Percentiles rank a stretch among this genome's conserved stretches.
Evolutionary conservation across 345 rosid species (phyloP).

Genomic region (Salix dunnii): DNA sequence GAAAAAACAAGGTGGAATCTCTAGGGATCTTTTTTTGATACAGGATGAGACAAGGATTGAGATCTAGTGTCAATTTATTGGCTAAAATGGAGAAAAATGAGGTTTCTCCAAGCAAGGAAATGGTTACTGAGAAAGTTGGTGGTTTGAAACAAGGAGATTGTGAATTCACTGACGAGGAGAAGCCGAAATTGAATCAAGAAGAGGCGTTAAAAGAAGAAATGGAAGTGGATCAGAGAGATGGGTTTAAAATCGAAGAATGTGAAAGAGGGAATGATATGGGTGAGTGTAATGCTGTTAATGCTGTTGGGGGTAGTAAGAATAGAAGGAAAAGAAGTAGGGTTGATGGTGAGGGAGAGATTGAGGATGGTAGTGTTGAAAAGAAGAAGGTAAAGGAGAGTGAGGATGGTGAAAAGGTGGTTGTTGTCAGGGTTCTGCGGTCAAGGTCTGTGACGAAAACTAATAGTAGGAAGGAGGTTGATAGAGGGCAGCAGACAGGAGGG

Average conservation of each 20-base stretch:
- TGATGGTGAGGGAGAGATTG: constrained; percentile 18
- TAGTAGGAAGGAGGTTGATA: constrained; percentile 5
- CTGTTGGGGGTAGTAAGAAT: constrained; percentile 8
- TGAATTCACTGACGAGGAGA: constrained; percentile 23
- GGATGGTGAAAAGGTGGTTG: constrained; percentile 18
- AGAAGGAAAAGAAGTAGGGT: constrained; percentile 22
- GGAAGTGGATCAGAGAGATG: constrained; percentile 13
- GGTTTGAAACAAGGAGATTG: constrained; percentile 7
- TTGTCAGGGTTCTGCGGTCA: constrained; percentile 50
- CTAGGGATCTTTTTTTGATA: constrained; percentile 14
- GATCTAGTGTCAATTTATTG: constrained; percentile 26
- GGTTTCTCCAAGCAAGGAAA: constrained; percentile 2
- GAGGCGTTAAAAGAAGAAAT: constrained; percentile 10
- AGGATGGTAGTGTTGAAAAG: constrained; percentile 21
- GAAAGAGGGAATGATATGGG: constrained; percentile 17
- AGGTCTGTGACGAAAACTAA: constrained; percentile 25
- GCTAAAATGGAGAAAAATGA: constrained; percentile 23
- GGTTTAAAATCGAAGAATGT: constrained; percentile 3
- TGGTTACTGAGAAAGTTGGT: constrained; percentile 14
- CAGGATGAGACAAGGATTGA: constrained; percentile 40
- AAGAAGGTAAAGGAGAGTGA: constrained; percentile 20
- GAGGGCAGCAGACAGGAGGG: background rate
- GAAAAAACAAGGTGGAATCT: background rate
- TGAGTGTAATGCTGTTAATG: constrained; percentile 6
- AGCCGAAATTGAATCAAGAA: background rate